phyloP scores from a whole-genome alignment of 305 asterid species.

The Striga hermonthica region DNA sequence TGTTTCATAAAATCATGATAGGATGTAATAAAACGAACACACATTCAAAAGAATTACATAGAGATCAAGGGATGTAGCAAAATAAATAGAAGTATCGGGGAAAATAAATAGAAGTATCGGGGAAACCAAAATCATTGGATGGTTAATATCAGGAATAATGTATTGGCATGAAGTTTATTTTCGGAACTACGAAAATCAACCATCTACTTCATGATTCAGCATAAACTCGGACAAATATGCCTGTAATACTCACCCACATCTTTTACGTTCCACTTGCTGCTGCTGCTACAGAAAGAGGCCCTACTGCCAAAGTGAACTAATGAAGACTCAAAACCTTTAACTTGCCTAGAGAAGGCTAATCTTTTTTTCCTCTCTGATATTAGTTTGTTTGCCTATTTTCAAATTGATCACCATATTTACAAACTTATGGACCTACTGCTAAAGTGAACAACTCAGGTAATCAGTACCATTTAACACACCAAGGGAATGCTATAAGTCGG shows the following conservation, averaged over 20 bases:
- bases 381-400: background rate
- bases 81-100: background rate
- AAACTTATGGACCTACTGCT: background rate
- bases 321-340: constrained; percentile 1
- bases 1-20: constrained; percentile 17
- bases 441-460: no score
- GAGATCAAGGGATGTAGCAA: constrained; percentile 8
- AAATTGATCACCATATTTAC: constrained; percentile 2
- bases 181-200: background rate
- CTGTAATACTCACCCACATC: background rate
- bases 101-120: background rate
- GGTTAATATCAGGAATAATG: background rate
- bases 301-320: background rate
- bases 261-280: constrained; percentile 4
- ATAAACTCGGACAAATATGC: background rate
- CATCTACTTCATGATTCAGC: background rate
- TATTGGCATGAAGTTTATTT: background rate
- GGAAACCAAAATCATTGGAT: background rate
- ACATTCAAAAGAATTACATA: background rate
- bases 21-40: constrained; percentile 3
- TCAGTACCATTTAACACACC: no score
- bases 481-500: no score
- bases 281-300: constrained; percentile 3
- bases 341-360: background rate
- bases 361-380: background rate